Percentiles rank a stretch among this genome's conserved stretches.
phyloP scores from a whole-genome alignment of 2,329 filamentous ascomycete genomes.

The Sporothrix brasiliensis region DNA sequence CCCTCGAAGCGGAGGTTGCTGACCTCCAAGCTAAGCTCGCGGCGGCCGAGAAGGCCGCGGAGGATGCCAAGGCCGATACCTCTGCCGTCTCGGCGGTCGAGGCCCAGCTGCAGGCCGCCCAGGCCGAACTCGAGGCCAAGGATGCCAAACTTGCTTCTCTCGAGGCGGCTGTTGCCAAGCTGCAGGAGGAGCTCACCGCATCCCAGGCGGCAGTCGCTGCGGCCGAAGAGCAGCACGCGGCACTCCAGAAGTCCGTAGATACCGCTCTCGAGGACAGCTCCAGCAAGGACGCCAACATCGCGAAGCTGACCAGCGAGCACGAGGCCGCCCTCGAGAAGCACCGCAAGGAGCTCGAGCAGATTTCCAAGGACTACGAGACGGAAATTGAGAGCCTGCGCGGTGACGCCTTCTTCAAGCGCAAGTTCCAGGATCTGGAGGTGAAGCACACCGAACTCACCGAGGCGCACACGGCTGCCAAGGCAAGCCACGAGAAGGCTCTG shows the following conservation, averaged over 20 bases:
- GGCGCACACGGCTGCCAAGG: constrained; percentile 40
- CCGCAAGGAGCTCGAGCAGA: constrained; percentile 59
- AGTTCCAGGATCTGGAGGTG: constrained; percentile 62
- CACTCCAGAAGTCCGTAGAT: constrained; percentile 17
- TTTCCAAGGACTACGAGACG: constrained; percentile 65
- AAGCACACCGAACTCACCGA: constrained; percentile 56
- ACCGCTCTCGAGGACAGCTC: constrained; percentile 54
- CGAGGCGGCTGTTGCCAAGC: constrained; percentile 50
- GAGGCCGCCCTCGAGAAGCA: constrained; percentile 52
- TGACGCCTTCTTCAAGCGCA: constrained; percentile 65
- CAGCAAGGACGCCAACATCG: constrained; percentile 54
- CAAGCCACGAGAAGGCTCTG: constrained; percentile 49
- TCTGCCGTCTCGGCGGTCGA: constrained; percentile 48
- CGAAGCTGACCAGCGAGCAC: constrained; percentile 55
- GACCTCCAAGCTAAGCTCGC: constrained; percentile 55
- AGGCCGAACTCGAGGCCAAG: constrained; percentile 52
- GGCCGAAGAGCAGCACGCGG: constrained; percentile 44
- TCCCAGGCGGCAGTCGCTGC: constrained; percentile 50
- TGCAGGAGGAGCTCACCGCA: constrained; percentile 37
- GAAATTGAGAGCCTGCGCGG: constrained; percentile 66
- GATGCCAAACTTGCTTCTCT: constrained; percentile 47
- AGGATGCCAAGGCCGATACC: constrained; percentile 46
- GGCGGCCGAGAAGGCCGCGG: constrained; percentile 51
- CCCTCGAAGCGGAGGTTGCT: constrained; percentile 56
- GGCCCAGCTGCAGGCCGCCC: constrained; percentile 51